Evolutionary conservation across 192 early-diverging fungal species (phyloP).

Genomic region (Linnemannia schmuckeri): DNA sequence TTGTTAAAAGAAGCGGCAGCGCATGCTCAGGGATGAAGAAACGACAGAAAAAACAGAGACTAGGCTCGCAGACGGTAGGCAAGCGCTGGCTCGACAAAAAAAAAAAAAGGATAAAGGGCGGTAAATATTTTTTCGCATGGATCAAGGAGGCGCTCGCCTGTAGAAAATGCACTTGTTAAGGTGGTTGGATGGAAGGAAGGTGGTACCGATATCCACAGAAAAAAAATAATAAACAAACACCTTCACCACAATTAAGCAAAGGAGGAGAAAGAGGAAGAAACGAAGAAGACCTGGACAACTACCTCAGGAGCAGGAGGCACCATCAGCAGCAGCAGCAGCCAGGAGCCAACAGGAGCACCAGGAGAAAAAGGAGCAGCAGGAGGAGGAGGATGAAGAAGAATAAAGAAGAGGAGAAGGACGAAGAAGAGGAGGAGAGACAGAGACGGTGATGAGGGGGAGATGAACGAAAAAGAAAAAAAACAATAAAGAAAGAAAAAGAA

Average conservation of each 20-base stretch:
- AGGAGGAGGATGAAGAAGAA: not conserved
- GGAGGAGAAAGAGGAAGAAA: not conserved
- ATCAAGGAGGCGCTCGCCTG: not conserved
- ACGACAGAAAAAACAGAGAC: not conserved
- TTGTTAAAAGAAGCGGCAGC: not conserved
- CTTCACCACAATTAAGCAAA: not conserved
- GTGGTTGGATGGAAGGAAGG: not conserved
- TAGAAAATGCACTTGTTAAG: conserved; percentile 1
- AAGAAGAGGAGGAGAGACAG: not conserved
- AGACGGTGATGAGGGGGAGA: not conserved
- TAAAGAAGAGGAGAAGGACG: not conserved
- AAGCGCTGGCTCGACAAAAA: not conserved
- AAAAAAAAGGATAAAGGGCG: not conserved
- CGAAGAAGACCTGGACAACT: not conserved
- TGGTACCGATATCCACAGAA: not conserved
- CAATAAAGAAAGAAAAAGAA: not conserved
- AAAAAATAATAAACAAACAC: not conserved
- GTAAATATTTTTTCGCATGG: not conserved
- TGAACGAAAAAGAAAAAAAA: not conserved
- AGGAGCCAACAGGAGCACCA: not conserved
- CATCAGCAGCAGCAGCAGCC: not conserved
- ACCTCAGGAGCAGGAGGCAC: not conserved
- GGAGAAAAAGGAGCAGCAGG: not conserved
- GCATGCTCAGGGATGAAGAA: not conserved
- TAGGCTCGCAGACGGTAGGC: not conserved